Conservation (phyloP, 306 rosid genomes). For the Abrus pulchellus region DNA sequence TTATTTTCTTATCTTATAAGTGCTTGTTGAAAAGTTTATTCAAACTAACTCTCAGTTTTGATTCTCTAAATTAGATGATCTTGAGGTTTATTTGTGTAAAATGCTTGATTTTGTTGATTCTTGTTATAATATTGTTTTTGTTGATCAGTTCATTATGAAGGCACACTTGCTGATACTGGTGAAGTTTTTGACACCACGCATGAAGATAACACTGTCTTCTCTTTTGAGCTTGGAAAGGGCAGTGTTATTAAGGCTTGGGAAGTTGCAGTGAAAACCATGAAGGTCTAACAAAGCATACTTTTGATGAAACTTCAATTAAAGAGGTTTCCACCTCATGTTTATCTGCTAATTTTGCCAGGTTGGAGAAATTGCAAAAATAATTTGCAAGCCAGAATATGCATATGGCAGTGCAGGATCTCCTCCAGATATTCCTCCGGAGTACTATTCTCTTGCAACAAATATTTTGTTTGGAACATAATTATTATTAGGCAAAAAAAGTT, state of each 20-base stretch:
- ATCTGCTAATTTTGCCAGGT: slow-evolving; percentile 43
- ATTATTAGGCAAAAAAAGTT: background rate
- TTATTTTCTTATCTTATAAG: background rate
- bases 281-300: slow-evolving; percentile 59
- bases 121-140: slow-evolving; percentile 40
- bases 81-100: background rate
- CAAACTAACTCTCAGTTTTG: background rate
- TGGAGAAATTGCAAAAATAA: slow-evolving; percentile 81
- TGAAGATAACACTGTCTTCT: slow-evolving; percentile 91
- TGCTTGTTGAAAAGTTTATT: background rate
- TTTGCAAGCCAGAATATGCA: slow-evolving; percentile 94
- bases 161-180: slow-evolving; percentile 79
- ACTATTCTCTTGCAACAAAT: slow-evolving; percentile 38
- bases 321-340: slow-evolving; percentile 36
- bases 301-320: background rate
- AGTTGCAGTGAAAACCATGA: slow-evolving; percentile 89
- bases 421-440: slow-evolving; percentile 96
- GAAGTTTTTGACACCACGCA: slow-evolving; percentile 94
- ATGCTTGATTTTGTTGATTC: slow-evolving; percentile 23
- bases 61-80: background rate
- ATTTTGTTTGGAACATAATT: slow-evolving; percentile 6
- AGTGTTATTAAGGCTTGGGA: slow-evolving; percentile 97
- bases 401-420: slow-evolving; percentile 96
- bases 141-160: slow-evolving; percentile 88
- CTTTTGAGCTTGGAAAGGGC: slow-evolving; percentile 94